A percentile compares a stretch with the other conserved stretches of the same genome.
phyloP scores from a whole-genome alignment of 768 basidiomycete species.

The Amanita fuliginea region DNA sequence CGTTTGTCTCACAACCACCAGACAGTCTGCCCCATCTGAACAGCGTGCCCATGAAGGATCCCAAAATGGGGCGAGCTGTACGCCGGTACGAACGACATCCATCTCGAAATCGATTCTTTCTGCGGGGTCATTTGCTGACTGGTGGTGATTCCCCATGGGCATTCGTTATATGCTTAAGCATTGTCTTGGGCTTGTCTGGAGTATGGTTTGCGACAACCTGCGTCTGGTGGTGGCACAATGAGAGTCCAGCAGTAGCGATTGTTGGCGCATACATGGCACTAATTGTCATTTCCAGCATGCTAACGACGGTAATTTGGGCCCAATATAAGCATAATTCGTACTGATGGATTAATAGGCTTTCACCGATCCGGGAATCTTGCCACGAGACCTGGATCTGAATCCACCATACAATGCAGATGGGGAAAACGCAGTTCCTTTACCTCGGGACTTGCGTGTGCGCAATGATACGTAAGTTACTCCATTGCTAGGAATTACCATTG shows the following conservation, averaged over 20 bases:
- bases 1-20: slow-evolving; percentile 21
- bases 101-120: slow-evolving; percentile 69
- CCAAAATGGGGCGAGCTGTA: slow-evolving; percentile 27
- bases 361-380: slow-evolving; percentile 81
- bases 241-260: slow-evolving; percentile 58
- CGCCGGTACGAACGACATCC: slow-evolving; percentile 57
- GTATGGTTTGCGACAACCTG: slow-evolving; percentile 86
- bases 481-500: slow-evolving; percentile 3
- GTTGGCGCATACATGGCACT: slow-evolving; percentile 41
- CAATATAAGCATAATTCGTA: slow-evolving; percentile 1
- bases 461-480: slow-evolving; percentile 44
- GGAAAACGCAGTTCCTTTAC: slow-evolving; percentile 51
- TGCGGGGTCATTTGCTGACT: slow-evolving; percentile 61
- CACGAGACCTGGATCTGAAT: slow-evolving; percentile 75
- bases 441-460: slow-evolving; percentile 74
- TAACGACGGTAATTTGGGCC: slow-evolving; percentile 49
- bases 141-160: slow-evolving; percentile 85
- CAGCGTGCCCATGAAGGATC: slow-evolving; percentile 25
- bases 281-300: slow-evolving; percentile 65
- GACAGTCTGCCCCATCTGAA: slow-evolving; percentile 18
- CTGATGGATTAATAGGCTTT: slow-evolving; percentile 40
- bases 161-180: slow-evolving; percentile 50
- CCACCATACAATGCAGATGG: slow-evolving; percentile 71
- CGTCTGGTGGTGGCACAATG: slow-evolving; percentile 80
- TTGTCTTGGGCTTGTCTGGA: slow-evolving; percentile 60